Base-by-base conservation (phyloP, 192 early-diverging fungal genomes). In the Coemansia sp. region DNA sequence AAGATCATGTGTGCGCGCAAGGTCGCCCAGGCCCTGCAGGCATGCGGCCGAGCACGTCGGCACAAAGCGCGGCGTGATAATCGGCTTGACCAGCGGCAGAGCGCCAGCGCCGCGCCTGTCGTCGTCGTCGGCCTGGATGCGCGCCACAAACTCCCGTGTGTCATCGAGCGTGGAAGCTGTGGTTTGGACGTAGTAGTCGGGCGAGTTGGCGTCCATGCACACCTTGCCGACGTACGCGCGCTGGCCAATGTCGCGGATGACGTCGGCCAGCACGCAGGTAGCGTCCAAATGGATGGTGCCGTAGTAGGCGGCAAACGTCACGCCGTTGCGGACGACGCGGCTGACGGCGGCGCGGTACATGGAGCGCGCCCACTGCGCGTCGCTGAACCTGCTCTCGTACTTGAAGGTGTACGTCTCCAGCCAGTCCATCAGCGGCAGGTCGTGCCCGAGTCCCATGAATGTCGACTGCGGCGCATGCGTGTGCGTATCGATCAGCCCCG, bases 171-270 rank as follows among this genome's bases (percentile, higher is more conserved):
- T 90, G 20, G 82, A 72, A 33, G 88, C 83, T 8, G 89, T 90
- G 19, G 82, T 71, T 73, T 97, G 93, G 25, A 86, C 70, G 74
- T 94, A 91, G 67, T 85, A 89, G 36, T 88, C 85, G 25, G 93
- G 93, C 1, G 86, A 74, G 70, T 95, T 93, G 62, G 88, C 81
- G 76, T 96, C 93, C 96, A 98, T 98, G 84, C 92, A 93, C 59
- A 98, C 95, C 70, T 97, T 96, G 19, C 96, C 96, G 38, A 98
- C 88, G 71, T 87, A 92, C 20, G 90, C 95, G 60, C 96, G 90
- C 76, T 98, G 96, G 9, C 95, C 96, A n/a, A 83, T 72, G 40
- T 83, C 72, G 40, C 87, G 81, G 52, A 93, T 85, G 25, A 90
- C 83, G 35, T 92, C 84, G 3, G 87, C 93, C 58, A 98, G 83